Conservation (phyloP, 2,329 filamentous ascomycete genomes). For the Aspergillus brunneoviolaceus region DNA sequence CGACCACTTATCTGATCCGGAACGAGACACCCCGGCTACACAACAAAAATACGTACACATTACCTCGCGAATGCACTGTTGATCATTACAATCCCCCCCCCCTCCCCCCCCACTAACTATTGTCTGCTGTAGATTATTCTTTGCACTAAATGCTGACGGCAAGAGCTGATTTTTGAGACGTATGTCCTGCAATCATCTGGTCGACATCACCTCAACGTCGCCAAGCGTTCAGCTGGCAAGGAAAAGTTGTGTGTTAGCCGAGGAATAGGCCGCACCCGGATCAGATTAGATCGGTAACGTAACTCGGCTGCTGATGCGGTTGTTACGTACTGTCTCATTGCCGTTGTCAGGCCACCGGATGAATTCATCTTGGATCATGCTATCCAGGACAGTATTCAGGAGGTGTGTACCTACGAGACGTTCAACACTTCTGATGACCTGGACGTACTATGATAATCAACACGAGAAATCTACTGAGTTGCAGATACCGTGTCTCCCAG, state of each 20-base stretch:
- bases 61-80: neutral
- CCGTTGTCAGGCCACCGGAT: constrained; percentile 13
- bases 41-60: neutral
- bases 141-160: neutral
- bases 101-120: neutral
- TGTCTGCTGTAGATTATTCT: neutral
- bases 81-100: neutral
- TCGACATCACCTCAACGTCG: neutral
- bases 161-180: neutral
- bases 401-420: neutral
- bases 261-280: constrained; percentile 16
- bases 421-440: neutral
- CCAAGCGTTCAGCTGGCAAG: constrained; percentile 3
- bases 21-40: constrained; percentile 1
- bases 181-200: neutral
- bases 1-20: constrained; percentile 25
- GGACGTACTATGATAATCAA: neutral
- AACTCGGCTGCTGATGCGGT: constrained; percentile 8
- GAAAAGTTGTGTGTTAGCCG: neutral
- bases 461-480: neutral
- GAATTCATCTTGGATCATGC: constrained; percentile 3
- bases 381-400: neutral
- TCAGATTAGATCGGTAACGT: constrained; percentile 28
- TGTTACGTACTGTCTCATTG: constrained; percentile 10
- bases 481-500: neutral